Evolutionary conservation across 83 land plant genomes (phyloP), one percentile per base, ranked within the genome.

Genomic region (Thuja plicata): DNA sequence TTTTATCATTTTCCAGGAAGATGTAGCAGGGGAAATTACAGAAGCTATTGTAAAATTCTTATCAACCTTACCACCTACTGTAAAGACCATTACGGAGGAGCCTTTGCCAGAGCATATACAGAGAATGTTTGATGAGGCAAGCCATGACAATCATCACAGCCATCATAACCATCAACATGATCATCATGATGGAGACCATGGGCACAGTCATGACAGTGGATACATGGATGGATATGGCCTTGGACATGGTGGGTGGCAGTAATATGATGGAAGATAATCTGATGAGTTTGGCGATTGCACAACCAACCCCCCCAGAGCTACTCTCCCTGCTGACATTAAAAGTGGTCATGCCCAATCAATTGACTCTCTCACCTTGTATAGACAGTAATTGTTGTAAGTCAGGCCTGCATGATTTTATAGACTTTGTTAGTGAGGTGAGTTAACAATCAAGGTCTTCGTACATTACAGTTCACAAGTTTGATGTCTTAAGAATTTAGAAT

Each of bases 181-280:
- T 84, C 89, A 82, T 62, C 88, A 90, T 85, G 84, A 92, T 81
- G 89, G 77, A 35, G 88, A 88, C 46, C 92, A 88, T 88, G 89
- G 78, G 77, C 91, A 92, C 84, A 88, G 50, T 87, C 93, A 92
- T 62, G 88, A 50, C 9, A 76, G 73, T 43, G 92, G 89, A 16
- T 89, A 89, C 80, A 92, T 91, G 90, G 91, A 90, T 88, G 91
- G 90, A 27, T 91, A 92, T 87, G 93, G 93, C 70, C 93, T 92
- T 84, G 91, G 91, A 82, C 91, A 92, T 55, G 91, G 89, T 48
- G 85, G 85, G 16, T 83, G 85, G 85, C 85, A 83, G 55, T 83
- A n/a, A 83, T 46, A 83, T 11, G 1, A n/a, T 45, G 24, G 50
- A 4, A 83, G 52, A 13, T 17, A 2, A 83, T 83, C 48, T 46